Conservation (phyloP, 306 rosid species). For the Prunus dulcis region DNA sequence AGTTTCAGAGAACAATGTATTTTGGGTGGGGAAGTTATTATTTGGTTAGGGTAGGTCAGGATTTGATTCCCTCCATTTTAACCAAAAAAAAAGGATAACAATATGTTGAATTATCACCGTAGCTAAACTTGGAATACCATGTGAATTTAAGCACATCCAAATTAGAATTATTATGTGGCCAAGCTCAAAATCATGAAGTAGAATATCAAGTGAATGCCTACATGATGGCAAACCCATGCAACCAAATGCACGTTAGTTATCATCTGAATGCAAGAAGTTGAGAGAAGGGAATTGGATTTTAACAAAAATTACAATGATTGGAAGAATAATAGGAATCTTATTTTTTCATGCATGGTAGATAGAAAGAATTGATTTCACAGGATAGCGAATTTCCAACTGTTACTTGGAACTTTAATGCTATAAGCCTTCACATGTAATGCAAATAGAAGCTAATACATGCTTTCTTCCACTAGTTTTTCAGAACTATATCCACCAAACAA, state of each 20-base stretch:
- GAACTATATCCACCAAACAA: conserved; percentile 62
- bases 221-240: neutral
- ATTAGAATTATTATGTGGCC: neutral
- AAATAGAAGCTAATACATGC: conserved; percentile 17
- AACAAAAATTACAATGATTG: neutral
- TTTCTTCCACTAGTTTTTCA: conserved; percentile 66
- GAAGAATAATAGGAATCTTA: neutral
- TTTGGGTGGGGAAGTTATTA: too few relatives aligned
- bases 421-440: neutral
- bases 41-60: too few relatives aligned
- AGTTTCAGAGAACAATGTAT: neutral
- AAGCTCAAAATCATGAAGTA: neutral
- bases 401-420: neutral
- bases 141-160: neutral
- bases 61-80: too few relatives aligned
- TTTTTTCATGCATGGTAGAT: neutral
- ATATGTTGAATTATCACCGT: neutral
- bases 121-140: neutral
- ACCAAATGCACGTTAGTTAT: neutral
- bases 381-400: neutral
- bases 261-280: neutral
- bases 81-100: too few relatives aligned
- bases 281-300: neutral
- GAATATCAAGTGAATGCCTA: neutral
- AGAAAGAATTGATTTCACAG: too few relatives aligned